Evolutionary conservation across 805 yeast species (phyloP).

Genomic region (Starmerella lactis-condensi): DNA sequence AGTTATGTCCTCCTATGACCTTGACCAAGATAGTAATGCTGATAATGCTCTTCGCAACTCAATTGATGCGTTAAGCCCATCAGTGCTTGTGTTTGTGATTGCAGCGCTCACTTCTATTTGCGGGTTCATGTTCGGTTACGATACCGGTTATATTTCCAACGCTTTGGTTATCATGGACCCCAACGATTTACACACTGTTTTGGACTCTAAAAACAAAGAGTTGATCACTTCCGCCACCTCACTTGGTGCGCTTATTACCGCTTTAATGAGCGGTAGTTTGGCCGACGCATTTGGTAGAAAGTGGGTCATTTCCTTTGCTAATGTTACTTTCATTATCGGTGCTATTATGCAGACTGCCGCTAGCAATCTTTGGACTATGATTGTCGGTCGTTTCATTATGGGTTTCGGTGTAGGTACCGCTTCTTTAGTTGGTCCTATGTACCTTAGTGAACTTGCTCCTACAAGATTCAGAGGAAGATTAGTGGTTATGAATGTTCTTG

Average conservation of each 20-base stretch:
- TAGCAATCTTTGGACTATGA: slow-evolving; percentile 73
- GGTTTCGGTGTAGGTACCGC: slow-evolving; percentile 96
- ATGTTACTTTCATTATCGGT: slow-evolving; percentile 65
- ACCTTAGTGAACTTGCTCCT: slow-evolving; percentile 85
- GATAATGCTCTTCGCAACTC: slow-evolving; percentile 15
- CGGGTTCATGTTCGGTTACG: slow-evolving; percentile 94
- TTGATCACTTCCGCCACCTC: slow-evolving; percentile 88
- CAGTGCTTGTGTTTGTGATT: slow-evolving; percentile 45
- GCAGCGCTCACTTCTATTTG: slow-evolving; percentile 67
- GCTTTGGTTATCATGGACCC: slow-evolving; percentile 74
- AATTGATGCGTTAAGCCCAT: slow-evolving; percentile 19
- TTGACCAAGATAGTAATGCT: too few relatives aligned
- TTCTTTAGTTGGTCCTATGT: slow-evolving; percentile 81
- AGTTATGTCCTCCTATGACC: too few relatives aligned
- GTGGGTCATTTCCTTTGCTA: slow-evolving; percentile 66
- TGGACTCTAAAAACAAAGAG: slow-evolving; percentile 68
- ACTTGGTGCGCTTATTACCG: slow-evolving; percentile 72
- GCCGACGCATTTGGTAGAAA: slow-evolving; percentile 80
- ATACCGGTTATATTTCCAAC: slow-evolving; percentile 89
- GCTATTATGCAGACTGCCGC: slow-evolving; percentile 72
- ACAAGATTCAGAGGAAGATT: slow-evolving; percentile 78
- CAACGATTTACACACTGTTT: slow-evolving; percentile 36
- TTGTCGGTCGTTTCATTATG: slow-evolving; percentile 75
- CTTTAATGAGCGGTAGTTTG: slow-evolving; percentile 55
- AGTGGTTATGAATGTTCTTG: slow-evolving; percentile 70